phyloP scores from a whole-genome alignment of 352 stramenopile species.

The Proteromonas lacertae region DNA sequence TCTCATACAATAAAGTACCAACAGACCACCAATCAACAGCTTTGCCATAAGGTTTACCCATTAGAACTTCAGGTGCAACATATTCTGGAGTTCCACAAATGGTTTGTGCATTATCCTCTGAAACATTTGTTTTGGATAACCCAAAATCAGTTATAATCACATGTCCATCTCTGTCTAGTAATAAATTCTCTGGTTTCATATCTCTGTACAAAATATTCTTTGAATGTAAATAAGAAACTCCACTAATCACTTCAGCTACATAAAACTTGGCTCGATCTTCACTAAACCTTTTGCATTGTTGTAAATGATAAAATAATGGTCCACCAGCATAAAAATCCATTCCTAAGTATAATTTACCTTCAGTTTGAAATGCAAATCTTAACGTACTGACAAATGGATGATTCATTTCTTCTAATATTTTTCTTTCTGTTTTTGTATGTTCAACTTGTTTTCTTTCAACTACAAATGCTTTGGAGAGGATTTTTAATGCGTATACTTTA shows the following conservation, averaged over 20 bases:
- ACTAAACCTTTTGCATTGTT: constrained; percentile 63
- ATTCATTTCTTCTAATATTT: constrained; percentile 60
- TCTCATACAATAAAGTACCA: constrained; percentile 62
- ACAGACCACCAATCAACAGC: constrained; percentile 62
- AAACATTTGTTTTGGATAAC: constrained; percentile 81
- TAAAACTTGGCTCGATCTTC: constrained; percentile 71
- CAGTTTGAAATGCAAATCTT: constrained; percentile 83
- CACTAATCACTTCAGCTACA: constrained; percentile 25
- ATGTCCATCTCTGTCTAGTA: constrained; percentile 5
- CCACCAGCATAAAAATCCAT: constrained; percentile 87
- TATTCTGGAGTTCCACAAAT: constrained; percentile 1
- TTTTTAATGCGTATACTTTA: constrained; percentile 2
- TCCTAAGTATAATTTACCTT: constrained; percentile 82
- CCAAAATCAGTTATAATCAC: constrained; percentile 10
- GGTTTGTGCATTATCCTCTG: constrained; percentile 52
- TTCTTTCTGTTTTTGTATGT: constrained; percentile 72
- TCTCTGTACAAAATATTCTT: constrained; percentile 67
- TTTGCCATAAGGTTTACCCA: neutral
- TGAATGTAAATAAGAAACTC: neutral
- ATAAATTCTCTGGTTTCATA: constrained; percentile 40
- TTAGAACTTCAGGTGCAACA: constrained; percentile 1
- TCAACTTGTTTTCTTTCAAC: constrained; percentile 74
- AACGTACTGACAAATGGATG: constrained; percentile 88
- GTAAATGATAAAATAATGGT: constrained; percentile 89
- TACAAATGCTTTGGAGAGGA: constrained; percentile 36